Conservation (phyloP, 2,329 filamentous ascomycete genomes). For the Trichoderma sp. region DNA sequence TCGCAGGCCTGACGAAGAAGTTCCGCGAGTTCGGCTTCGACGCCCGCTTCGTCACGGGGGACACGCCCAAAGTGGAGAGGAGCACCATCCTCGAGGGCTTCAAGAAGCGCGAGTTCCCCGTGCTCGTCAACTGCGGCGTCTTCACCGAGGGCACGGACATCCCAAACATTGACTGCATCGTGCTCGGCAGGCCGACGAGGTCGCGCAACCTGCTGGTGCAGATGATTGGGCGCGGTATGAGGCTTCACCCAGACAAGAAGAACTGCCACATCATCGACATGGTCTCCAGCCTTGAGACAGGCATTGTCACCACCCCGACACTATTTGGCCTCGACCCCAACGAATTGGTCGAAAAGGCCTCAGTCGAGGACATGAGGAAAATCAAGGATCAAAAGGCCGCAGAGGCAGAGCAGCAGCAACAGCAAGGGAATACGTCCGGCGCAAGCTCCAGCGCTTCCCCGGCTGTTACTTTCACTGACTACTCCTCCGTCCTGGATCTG, state of each 20-base stretch:
- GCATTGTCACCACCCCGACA: constrained; percentile 88
- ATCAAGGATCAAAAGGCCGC: constrained; percentile 56
- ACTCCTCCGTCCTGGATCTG: constrained; percentile 88
- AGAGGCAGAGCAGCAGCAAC: constrained; percentile 37
- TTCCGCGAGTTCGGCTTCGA: constrained; percentile 82
- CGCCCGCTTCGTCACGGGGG: constrained; percentile 83
- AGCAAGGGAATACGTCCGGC: constrained; percentile 27
- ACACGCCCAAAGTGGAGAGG: constrained; percentile 72
- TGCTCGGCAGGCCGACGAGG: constrained; percentile 84
- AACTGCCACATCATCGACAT: constrained; percentile 97
- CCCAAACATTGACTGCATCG: constrained; percentile 91
- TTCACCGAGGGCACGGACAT: constrained; percentile 98
- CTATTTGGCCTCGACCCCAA: constrained; percentile 89
- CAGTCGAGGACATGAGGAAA: constrained; percentile 62
- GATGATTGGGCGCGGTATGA: constrained; percentile 96
- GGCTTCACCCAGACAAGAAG: constrained; percentile 76
- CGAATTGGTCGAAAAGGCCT: constrained; percentile 71
- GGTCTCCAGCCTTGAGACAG: constrained; percentile 81
- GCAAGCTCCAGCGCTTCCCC: constrained; percentile 34
- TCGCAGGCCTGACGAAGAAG: constrained; percentile 70
- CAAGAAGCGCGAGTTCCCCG: constrained; percentile 74
- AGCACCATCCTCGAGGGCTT: constrained; percentile 75
- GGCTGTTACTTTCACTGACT: constrained; percentile 81
- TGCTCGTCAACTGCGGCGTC: constrained; percentile 92
- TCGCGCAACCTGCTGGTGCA: constrained; percentile 94